phyloP scores from a whole-genome alignment of 805 yeast genomes.

The Ogataea degrootiae region DNA sequence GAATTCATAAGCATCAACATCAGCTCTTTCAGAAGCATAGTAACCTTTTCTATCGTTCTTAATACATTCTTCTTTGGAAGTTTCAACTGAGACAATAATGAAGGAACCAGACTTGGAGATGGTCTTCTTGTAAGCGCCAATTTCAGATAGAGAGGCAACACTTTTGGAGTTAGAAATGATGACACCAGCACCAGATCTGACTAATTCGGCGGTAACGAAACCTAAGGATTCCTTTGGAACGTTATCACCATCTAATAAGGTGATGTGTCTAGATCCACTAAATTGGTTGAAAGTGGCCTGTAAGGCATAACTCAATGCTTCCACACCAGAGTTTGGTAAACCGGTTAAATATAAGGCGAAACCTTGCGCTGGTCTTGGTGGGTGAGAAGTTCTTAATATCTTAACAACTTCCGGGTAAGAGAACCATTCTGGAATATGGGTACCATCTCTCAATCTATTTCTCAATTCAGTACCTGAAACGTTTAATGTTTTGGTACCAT shows the following conservation, averaged over 20 bases:
- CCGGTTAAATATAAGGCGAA: conserved; percentile 71
- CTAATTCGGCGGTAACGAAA: conserved; percentile 67
- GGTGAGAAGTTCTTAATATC: conserved; percentile 86
- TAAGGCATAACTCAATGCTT: conserved; percentile 73
- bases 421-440: conserved; percentile 93
- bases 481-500: conserved; percentile 75
- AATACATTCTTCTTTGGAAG: conserved; percentile 43
- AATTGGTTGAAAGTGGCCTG: conserved; percentile 88
- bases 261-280: conserved; percentile 76
- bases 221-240: conserved; percentile 40
- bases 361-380: conserved; percentile 88
- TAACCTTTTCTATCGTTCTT: conserved; percentile 47
- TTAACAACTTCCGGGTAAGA: conserved; percentile 94
- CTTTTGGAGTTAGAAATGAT: conserved; percentile 51
- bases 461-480: conserved; percentile 90
- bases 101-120: conserved; percentile 48
- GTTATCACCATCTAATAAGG: conserved; percentile 40
- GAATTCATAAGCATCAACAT: conserved; percentile 43
- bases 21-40: conserved; percentile 40
- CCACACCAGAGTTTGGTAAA: conserved; percentile 53
- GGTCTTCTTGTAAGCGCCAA: conserved; percentile 37
- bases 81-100: conserved; percentile 46
- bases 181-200: conserved; percentile 90
- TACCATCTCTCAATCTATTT: conserved; percentile 78
- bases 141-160: conserved; percentile 40